Evolutionary conservation across 352 stramenopile species (phyloP), one percentile per base, ranked within the genome.

Genomic region (Phytophthora boehmeriae): DNA sequence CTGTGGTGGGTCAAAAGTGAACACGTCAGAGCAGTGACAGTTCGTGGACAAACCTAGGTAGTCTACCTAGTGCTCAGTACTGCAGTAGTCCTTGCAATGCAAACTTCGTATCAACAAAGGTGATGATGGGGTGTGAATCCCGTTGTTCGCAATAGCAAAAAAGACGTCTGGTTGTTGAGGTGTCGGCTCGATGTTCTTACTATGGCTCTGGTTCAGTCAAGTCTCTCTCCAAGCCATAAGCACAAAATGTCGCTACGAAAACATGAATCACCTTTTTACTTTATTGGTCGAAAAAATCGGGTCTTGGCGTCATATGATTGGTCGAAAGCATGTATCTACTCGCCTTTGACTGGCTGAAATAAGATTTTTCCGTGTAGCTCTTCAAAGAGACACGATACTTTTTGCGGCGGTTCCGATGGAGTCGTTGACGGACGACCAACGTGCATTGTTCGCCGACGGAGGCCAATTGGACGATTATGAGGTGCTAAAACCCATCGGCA

Each of bases 401-500:
- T 66, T 46, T 66, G 41, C 53, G 6, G 6, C 25, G 25, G 25
- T 30, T 30, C 25, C 25, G 25, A 30, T 94, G 85, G 80, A 95
- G 60, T 79, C 76, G 58, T 74, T 94, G 58, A 91, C 80, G n/a
- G 67, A 81, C 8, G 70, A 85, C 55, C 83, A 94, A 67, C 78
- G 80, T 36, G 76, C 74, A 36, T 66, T 95, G 30, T 93, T 95
- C 64, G 68, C 45, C 2, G 25, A 59, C 5, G 79, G 83, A 11
- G 81, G 81, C 27, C 70, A 74, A 25, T 63, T 94, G 32, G 58
- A 72, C 32, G 85, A 95, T 68, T 94, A 93, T 34, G 82, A 92
- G 8, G 86, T 93, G 73, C 65, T 92, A n/a, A 89, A 90, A 57
- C 89, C 85, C 20, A 96, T 98, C 35, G 92, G 89, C 28, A 97